Percentiles rank a stretch among this genome's conserved stretches.
Evolutionary conservation across 2,329 filamentous ascomycete species (phyloP).

Genomic region (Harringtonia aguacate): DNA sequence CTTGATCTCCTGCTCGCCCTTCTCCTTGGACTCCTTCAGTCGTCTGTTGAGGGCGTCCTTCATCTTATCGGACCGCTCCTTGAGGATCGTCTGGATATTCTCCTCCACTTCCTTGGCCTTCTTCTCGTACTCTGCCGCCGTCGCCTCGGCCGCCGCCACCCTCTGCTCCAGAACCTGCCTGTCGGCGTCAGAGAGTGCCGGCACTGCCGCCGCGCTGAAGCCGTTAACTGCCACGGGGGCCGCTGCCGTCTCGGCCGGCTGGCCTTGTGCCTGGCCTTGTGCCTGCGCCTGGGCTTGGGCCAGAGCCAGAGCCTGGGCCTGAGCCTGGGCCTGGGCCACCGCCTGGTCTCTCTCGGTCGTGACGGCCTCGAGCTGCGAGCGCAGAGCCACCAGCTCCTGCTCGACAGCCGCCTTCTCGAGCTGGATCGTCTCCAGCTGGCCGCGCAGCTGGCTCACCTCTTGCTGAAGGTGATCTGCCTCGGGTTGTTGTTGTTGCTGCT

Average conservation of each 20-base stretch:
- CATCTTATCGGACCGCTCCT: slow-evolving; percentile 58
- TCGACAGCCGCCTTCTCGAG: slow-evolving; percentile 61
- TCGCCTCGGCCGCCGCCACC: slow-evolving; percentile 48
- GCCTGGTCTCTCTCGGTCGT: slow-evolving; percentile 52
- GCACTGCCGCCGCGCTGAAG: slow-evolving; percentile 4
- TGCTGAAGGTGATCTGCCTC: slow-evolving; percentile 35
- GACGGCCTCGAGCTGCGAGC: slow-evolving; percentile 48
- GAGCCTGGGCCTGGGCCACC: slow-evolving; percentile 12
- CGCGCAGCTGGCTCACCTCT: slow-evolving; percentile 36
- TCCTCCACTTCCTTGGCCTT: slow-evolving; percentile 56
- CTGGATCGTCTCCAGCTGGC: slow-evolving; percentile 55
- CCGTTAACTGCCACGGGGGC: too few relatives aligned
- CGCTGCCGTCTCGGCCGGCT: background rate
- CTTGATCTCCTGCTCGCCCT: slow-evolving; percentile 38
- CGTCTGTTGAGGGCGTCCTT: slow-evolving; percentile 58
- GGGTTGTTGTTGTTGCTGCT: slow-evolving; percentile 28
- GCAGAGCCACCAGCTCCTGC: slow-evolving; percentile 44
- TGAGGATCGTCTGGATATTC: slow-evolving; percentile 47
- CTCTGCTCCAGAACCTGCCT: slow-evolving; percentile 51
- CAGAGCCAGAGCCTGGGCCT: background rate
- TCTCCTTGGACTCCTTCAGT: slow-evolving; percentile 52
- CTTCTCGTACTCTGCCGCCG: slow-evolving; percentile 52
- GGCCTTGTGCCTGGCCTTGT: background rate
- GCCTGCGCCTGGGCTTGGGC: background rate
- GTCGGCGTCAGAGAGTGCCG: slow-evolving; percentile 42